Base-by-base conservation (phyloP, 768 basidiomycete genomes). In the Chiua virens region DNA sequence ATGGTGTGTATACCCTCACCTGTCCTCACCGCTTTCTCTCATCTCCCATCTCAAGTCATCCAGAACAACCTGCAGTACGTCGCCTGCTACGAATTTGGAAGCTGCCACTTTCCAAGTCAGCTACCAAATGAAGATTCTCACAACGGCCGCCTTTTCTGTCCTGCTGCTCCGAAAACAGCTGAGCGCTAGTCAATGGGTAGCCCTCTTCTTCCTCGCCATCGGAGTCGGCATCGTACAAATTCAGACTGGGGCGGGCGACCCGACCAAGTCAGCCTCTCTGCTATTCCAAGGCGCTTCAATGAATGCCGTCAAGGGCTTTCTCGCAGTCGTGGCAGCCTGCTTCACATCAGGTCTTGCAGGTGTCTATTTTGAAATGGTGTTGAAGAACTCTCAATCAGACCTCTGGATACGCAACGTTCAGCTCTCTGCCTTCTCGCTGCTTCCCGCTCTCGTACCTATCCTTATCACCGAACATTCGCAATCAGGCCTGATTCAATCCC, bases 331-430 rank as follows among this genome's bases (percentile, higher is more conserved):
- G 8, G 82, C 86, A 14, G 94, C 96, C 0, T 98, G 96, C 74
- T 84, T 96, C 66, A 97, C 95, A 0, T 96, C 93, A 0, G 96
- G 96, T 22, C 82, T 98, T 40, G 95, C 95, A 0, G 95, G 95
- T 7, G 95, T 98, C 23, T 98, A 98, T 73, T 98, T 98, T 59
- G 96, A 98, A 73, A 94, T 96, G 89, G 93, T 94, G 32, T 76
- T 95, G 57, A 98, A 96, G 74, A 86, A 87, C 59, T 89, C 90
- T 3, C 85, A 85, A 59, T 79, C 86, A 4, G 92, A 97, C 71
- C 78, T 98, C 11, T 98, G 96, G 96, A 86, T 96, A 51, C 89
- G 96, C 64, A 98, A 98, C 68, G 88, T 96, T 53, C 96, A 98
- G 69, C 80, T 98, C 15, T 95, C 92, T 21, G 78, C 95, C 48